A percentile compares a stretch with the other conserved stretches of the same genome.
Evolutionary conservation across 2,329 filamentous ascomycete genomes (phyloP).

Genomic region (Polytolypa hystricis): DNA sequence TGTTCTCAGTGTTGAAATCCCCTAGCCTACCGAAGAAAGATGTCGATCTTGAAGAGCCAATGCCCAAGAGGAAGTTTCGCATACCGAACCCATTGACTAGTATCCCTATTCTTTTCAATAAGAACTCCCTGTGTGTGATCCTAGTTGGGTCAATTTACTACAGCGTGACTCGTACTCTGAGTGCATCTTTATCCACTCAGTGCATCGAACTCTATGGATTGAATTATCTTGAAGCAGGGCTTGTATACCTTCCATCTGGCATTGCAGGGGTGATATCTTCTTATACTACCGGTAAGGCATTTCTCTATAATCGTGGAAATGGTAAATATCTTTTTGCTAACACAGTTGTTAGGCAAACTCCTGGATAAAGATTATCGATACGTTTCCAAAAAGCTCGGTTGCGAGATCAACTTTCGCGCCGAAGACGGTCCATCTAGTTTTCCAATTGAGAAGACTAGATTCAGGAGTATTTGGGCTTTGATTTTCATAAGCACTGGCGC

Average conservation of each 20-base stretch:
- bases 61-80: slow-evolving; percentile 1
- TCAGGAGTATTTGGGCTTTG: slow-evolving; percentile 4
- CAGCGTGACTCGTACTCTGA: slow-evolving; percentile 9
- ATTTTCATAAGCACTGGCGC: slow-evolving; percentile 1
- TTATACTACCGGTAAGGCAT: slow-evolving; percentile 2
- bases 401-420: not conserved
- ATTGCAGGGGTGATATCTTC: slow-evolving; percentile 9
- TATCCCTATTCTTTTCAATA: slow-evolving; percentile 7
- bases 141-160: slow-evolving; percentile 11
- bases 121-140: slow-evolving; percentile 9
- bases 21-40: not conserved
- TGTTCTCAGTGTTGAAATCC: not conserved
- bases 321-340: too few relatives aligned
- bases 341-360: slow-evolving; percentile 5
- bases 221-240: slow-evolving; percentile 11
- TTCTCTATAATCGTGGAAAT: too few relatives aligned
- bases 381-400: slow-evolving; percentile 3
- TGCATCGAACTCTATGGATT: slow-evolving; percentile 13
- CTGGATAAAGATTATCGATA: slow-evolving; percentile 4
- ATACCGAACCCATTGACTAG: slow-evolving; percentile 13
- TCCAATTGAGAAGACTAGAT: slow-evolving; percentile 4
- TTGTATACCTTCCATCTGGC: slow-evolving; percentile 14
- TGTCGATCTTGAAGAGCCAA: not conserved
- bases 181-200: slow-evolving; percentile 13
- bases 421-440: slow-evolving; percentile 2